A percentile compares a stretch with the other conserved stretches of the same genome.
Conservation (phyloP, 768 basidiomycete species). For the Rhizopogon vesiculosus region DNA sequence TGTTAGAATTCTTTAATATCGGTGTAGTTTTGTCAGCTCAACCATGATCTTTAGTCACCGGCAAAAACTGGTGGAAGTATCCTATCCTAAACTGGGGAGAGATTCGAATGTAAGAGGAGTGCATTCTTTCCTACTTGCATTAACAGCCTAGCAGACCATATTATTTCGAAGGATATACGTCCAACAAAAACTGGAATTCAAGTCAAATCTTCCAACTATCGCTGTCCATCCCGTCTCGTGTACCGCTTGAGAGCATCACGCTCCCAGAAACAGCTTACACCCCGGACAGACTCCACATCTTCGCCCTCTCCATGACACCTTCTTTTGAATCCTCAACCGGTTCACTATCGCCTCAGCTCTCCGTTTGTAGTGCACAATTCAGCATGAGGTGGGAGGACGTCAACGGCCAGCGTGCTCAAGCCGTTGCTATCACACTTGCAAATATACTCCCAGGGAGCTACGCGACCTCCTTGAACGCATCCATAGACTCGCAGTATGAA, state of each 20-base stretch:
- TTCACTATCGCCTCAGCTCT: slow-evolving; percentile 24
- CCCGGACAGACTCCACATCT: slow-evolving; percentile 37
- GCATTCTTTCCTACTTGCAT: neutral
- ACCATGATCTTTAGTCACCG: slow-evolving; percentile 30
- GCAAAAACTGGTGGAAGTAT: slow-evolving; percentile 39
- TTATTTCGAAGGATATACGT: slow-evolving; percentile 33
- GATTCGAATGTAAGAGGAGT: slow-evolving; percentile 36
- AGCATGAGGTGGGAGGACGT: slow-evolving; percentile 44
- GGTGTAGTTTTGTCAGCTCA: neutral
- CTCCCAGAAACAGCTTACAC: slow-evolving; percentile 30
- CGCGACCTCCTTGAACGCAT: slow-evolving; percentile 19
- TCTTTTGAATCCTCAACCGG: slow-evolving; percentile 21
- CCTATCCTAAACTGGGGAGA: slow-evolving; percentile 35
- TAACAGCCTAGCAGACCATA: slow-evolving; percentile 32
- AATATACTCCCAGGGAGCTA: slow-evolving; percentile 40
- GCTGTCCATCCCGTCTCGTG: slow-evolving; percentile 36
- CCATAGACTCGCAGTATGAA: slow-evolving; percentile 28
- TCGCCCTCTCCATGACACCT: slow-evolving; percentile 39
- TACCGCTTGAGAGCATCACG: slow-evolving; percentile 36
- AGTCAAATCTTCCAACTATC: slow-evolving; percentile 43
- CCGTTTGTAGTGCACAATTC: slow-evolving; percentile 39
- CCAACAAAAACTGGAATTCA: slow-evolving; percentile 35
- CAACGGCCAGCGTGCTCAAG: slow-evolving; percentile 35
- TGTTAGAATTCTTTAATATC: slow-evolving; percentile 19
- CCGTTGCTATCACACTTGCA: slow-evolving; percentile 46